Percentiles rank a stretch among this genome's conserved stretches.
Conservation (phyloP, 345 rosid species). For the Citrus reticulata region DNA sequence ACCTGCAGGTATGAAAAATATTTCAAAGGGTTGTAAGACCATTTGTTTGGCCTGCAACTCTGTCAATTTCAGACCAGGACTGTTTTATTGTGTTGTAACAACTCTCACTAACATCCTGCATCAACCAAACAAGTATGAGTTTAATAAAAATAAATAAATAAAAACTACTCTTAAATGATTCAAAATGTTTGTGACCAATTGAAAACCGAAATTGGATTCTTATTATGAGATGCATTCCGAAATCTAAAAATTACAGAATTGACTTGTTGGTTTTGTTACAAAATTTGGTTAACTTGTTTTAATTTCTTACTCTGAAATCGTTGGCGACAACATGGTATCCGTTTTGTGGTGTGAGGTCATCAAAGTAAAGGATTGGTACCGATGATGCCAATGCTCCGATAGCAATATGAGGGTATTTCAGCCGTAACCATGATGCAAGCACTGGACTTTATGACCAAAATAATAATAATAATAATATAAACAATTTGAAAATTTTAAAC, state of each 20-base stretch:
- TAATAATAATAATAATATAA: too few relatives aligned
- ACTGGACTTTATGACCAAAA: constrained; percentile 4
- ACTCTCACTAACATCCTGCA: constrained; percentile 21
- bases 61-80: constrained; percentile 28
- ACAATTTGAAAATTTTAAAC: too few relatives aligned
- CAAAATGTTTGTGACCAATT: too few relatives aligned
- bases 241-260: too few relatives aligned
- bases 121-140: background rate
- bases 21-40: constrained; percentile 9
- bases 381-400: constrained; percentile 29
- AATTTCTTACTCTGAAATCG: constrained; percentile 20
- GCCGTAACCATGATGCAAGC: constrained; percentile 32
- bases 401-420: constrained; percentile 27
- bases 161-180: too few relatives aligned
- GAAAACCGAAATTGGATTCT: too few relatives aligned
- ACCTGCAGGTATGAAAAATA: constrained; percentile 22
- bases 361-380: constrained; percentile 25
- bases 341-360: constrained; percentile 22
- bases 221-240: too few relatives aligned
- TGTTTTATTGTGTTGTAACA: constrained; percentile 26
- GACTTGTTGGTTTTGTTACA: too few relatives aligned
- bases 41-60: constrained; percentile 17
- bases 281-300: too few relatives aligned
- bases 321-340: constrained; percentile 18
- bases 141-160: background rate